phyloP scores from a whole-genome alignment of 305 asterid genomes.

The Ilex paraguariensis region DNA sequence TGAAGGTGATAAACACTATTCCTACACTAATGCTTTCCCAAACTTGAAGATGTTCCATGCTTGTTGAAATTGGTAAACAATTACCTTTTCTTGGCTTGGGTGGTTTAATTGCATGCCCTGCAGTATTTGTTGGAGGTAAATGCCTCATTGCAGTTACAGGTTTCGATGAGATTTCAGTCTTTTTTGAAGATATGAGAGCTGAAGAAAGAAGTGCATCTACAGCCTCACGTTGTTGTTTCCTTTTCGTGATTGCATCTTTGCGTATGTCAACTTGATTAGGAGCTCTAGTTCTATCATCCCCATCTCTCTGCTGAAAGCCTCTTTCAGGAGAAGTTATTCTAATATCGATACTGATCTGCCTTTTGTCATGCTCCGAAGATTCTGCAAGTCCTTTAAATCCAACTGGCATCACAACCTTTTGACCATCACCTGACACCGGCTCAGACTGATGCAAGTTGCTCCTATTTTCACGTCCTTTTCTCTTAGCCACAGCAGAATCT shows the following conservation, averaged over 20 bases:
- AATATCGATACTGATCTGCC: conserved; percentile 14
- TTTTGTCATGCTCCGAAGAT: conserved; percentile 30
- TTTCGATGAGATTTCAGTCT: conserved; percentile 47
- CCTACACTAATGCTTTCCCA: too few relatives aligned
- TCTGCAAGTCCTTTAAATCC: conserved; percentile 25
- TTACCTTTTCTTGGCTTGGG: conserved; percentile 53
- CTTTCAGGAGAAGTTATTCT: conserved; percentile 32
- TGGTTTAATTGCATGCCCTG: conserved; percentile 35
- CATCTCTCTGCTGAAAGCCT: conserved; percentile 39
- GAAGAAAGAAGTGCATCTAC: conserved; percentile 95
- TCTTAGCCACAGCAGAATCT: conserved; percentile 22
- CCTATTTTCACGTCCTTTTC: conserved; percentile 17
- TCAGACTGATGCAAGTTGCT: conserved; percentile 25
- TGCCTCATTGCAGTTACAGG: conserved; percentile 41
- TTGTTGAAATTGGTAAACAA: too few relatives aligned
- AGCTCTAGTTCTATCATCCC: conserved; percentile 21
- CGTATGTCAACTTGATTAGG: conserved; percentile 36
- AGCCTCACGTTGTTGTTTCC: conserved; percentile 92
- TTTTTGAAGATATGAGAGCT: conserved; percentile 83
- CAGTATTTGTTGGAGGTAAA: conserved; percentile 28
- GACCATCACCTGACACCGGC: conserved; percentile 35
- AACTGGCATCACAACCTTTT: conserved; percentile 23
- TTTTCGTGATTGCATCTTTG: conserved; percentile 38
- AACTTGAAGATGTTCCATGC: too few relatives aligned
- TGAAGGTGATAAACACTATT: too few relatives aligned